Conservation (phyloP, 305 asterid genomes). For the Fraxinus angustifolia region DNA sequence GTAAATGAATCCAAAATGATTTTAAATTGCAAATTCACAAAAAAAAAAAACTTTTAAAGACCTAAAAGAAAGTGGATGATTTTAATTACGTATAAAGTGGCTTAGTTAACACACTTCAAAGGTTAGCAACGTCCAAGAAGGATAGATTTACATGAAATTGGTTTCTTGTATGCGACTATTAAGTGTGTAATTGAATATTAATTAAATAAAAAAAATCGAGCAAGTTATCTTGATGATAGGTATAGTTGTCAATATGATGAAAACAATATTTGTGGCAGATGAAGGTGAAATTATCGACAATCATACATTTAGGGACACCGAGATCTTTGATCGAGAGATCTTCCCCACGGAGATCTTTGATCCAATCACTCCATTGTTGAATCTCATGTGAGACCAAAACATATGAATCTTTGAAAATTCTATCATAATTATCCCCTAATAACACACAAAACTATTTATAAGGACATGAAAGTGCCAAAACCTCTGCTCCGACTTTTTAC, state of each 20-base stretch:
- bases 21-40: not conserved
- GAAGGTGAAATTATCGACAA: not conserved
- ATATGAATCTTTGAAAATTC: too few species aligned
- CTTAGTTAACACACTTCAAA: not conserved
- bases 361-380: too few species aligned
- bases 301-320: too few species aligned
- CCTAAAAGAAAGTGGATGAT: not conserved
- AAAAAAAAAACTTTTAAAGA: not conserved
- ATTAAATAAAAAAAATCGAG: not conserved
- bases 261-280: not conserved
- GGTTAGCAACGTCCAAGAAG: not conserved
- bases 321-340: too few species aligned
- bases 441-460: conserved; percentile 11
- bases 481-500: conserved; percentile 25
- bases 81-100: not conserved
- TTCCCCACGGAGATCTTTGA: too few species aligned
- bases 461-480: not conserved
- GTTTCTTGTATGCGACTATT: not conserved
- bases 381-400: too few species aligned
- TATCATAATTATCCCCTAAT: not conserved
- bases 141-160: not conserved
- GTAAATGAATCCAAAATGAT: not conserved
- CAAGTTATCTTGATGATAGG: too few species aligned
- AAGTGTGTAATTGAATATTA: not conserved
- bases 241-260: too few species aligned